phyloP scores from a whole-genome alignment of 768 basidiomycete species.

The Tulasnella sp. region DNA sequence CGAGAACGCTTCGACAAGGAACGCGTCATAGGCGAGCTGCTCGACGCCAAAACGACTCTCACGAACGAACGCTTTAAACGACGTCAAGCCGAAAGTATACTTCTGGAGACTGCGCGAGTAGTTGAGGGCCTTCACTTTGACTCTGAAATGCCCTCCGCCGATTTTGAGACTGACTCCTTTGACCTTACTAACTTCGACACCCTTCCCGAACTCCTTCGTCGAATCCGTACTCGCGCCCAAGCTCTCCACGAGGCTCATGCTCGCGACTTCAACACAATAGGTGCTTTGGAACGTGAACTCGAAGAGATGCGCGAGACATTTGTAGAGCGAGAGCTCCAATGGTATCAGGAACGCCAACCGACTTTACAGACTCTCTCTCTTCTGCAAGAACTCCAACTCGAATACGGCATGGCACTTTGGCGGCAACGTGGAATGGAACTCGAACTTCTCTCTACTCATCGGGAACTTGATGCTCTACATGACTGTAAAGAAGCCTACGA shows the following conservation, averaged over 20 bases:
- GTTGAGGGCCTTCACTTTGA: conserved; percentile 4
- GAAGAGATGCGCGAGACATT: conserved; percentile 13
- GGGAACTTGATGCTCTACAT: background rate
- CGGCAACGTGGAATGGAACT: conserved; percentile 14
- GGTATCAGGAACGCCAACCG: conserved; percentile 2
- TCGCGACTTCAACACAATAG: conserved; percentile 4
- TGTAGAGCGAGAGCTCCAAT: conserved; percentile 7
- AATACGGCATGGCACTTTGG: conserved; percentile 18
- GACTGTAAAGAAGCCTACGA: background rate
- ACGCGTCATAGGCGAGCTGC: background rate
- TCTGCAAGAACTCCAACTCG: conserved; percentile 8
- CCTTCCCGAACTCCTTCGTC: conserved; percentile 10
- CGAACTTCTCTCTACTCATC: conserved; percentile 7
- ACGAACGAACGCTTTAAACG: background rate
- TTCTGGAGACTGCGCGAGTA: background rate
- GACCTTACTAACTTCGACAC: background rate
- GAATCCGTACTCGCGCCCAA: conserved; percentile 9
- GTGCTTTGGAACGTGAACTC: background rate
- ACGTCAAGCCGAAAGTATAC: background rate
- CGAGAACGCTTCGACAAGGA: conserved; percentile 14
- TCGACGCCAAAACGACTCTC: background rate
- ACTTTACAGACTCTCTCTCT: background rate
- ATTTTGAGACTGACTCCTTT: background rate
- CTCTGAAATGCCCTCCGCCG: background rate
- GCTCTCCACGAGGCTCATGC: background rate